Percentiles rank a stretch among this genome's conserved stretches.
Conservation (phyloP, 2,329 filamentous ascomycete species). For the Venturia effusa region DNA sequence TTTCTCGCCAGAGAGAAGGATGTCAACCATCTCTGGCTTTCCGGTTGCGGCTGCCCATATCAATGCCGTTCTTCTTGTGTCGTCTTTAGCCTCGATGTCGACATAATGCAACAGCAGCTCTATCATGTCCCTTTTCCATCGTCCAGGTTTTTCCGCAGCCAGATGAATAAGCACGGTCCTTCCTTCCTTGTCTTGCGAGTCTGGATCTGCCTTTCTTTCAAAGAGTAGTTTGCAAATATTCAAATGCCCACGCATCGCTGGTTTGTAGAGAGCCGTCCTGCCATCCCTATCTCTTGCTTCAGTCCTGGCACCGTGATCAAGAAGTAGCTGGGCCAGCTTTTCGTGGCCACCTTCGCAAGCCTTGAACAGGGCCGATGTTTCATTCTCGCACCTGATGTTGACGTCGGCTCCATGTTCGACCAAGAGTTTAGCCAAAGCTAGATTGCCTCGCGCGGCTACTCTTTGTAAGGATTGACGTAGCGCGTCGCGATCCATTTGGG, state of each 20-base stretch:
- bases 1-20: constrained; percentile 4
- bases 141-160: constrained; percentile 26
- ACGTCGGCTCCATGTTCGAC: constrained; percentile 10
- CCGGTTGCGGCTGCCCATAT: constrained; percentile 11
- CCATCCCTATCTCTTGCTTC: constrained; percentile 10
- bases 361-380: constrained; percentile 7
- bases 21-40: constrained; percentile 6
- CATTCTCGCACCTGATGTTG: constrained; percentile 2
- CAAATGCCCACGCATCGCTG: constrained; percentile 12
- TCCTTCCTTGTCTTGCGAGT: constrained; percentile 24
- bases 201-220: constrained; percentile 27
- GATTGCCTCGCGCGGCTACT: constrained; percentile 9
- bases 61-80: constrained; percentile 11
- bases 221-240: constrained; percentile 26
- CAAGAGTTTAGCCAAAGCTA: constrained; percentile 1
- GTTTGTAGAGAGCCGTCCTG: constrained; percentile 9
- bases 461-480: constrained; percentile 11
- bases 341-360: constrained; percentile 5
- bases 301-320: constrained; percentile 9
- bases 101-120: constrained; percentile 8
- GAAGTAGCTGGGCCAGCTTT: constrained; percentile 6
- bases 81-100: constrained; percentile 11
- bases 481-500: constrained; percentile 9
- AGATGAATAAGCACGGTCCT: constrained; percentile 27
- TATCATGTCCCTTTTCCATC: constrained; percentile 10